Evolutionary conservation across 345 rosid species (phyloP).

Genomic region (Salix koriyanagi): DNA sequence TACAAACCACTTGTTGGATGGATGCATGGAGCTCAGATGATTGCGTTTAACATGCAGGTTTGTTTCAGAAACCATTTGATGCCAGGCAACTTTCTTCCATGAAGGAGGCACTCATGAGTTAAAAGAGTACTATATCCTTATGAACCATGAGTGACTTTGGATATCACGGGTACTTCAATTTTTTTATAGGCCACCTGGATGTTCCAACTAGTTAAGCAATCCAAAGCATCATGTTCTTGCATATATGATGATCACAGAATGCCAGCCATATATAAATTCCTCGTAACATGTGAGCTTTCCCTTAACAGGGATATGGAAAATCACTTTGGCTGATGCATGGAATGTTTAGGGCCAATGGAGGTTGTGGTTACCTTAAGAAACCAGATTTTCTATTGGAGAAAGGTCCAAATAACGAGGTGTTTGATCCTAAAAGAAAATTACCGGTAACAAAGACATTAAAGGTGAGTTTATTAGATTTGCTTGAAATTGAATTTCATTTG

Average conservation of each 20-base stretch:
- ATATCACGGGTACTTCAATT: neutral
- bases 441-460: conserved; percentile 42
- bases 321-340: conserved; percentile 82
- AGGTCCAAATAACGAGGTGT: conserved; percentile 29
- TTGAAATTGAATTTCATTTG: neutral
- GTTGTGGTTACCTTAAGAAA: conserved; percentile 70
- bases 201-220: neutral
- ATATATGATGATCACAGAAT: neutral
- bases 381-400: conserved; percentile 49
- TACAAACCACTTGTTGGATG: conserved; percentile 65
- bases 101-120: neutral
- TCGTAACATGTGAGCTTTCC: neutral
- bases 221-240: neutral
- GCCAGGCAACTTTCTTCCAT: neutral
- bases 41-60: conserved; percentile 88
- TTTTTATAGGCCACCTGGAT: neutral
- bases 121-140: neutral
- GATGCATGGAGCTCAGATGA: conserved; percentile 90
- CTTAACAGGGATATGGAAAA: conserved; percentile 57
- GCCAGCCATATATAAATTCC: neutral
- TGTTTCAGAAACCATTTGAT: neutral
- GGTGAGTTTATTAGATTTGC: conserved; percentile 27
- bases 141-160: neutral
- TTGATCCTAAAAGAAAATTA: conserved; percentile 43
- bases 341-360: conserved; percentile 65